Conservation (phyloP, 2,329 filamentous ascomycete genomes). For the Laburnicola sp. region DNA sequence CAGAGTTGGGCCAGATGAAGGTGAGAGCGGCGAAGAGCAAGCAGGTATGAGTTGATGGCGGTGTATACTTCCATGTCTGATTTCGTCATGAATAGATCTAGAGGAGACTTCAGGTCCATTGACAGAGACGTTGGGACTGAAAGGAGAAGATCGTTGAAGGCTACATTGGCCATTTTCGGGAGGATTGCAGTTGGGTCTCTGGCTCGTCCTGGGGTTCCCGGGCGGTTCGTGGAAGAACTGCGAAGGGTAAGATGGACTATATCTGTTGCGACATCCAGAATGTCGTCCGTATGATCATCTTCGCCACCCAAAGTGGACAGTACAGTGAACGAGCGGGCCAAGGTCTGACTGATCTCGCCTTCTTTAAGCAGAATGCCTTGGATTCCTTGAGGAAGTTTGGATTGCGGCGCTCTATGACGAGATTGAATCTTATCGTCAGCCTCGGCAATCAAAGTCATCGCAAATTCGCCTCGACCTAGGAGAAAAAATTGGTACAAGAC, state of each 20-base stretch:
- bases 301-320: slow-evolving; percentile 76
- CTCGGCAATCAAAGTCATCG: slow-evolving; percentile 80
- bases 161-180: slow-evolving; percentile 49
- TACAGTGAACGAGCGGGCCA: slow-evolving; percentile 77
- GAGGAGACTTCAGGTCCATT: slow-evolving; percentile 72
- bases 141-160: slow-evolving; percentile 81
- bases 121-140: slow-evolving; percentile 72
- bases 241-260: slow-evolving; percentile 69
- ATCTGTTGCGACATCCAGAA: slow-evolving; percentile 79
- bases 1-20: slow-evolving; percentile 82
- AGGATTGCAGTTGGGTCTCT: slow-evolving; percentile 35
- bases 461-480: slow-evolving; percentile 86
- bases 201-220: slow-evolving; percentile 47
- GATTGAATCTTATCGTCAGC: slow-evolving; percentile 78
- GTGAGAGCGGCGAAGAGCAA: slow-evolving; percentile 83
- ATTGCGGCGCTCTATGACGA: slow-evolving; percentile 60
- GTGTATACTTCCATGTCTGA: slow-evolving; percentile 80
- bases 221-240: slow-evolving; percentile 47
- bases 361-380: slow-evolving; percentile 76
- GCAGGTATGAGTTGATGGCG: slow-evolving; percentile 81
- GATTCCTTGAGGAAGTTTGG: slow-evolving; percentile 54
- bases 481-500: slow-evolving; percentile 86
- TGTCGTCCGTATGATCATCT: slow-evolving; percentile 73
- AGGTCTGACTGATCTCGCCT: slow-evolving; percentile 76
- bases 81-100: slow-evolving; percentile 83